phyloP scores from a whole-genome alignment of 768 basidiomycete species.

The Gymnopilus junonius region DNA sequence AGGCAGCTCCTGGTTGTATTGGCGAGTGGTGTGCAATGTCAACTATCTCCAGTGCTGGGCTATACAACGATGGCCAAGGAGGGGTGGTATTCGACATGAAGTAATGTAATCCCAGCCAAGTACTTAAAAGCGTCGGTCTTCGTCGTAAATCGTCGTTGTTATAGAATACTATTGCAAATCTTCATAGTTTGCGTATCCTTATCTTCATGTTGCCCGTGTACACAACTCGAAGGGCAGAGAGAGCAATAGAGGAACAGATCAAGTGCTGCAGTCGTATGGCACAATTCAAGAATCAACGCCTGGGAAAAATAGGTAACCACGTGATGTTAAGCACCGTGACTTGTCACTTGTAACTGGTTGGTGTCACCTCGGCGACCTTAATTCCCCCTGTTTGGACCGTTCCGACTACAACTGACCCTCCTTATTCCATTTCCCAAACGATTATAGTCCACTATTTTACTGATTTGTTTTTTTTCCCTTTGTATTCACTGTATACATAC shows the following conservation, averaged over 20 bases:
- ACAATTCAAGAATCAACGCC: background rate
- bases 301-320: background rate
- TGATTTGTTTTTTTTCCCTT: too few species aligned
- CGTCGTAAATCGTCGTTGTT: background rate
- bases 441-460: too few species aligned
- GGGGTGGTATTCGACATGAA: slow-evolving; percentile 26
- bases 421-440: too few species aligned
- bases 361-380: too few species aligned
- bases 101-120: background rate
- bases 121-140: background rate
- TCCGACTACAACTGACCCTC: too few species aligned
- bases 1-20: slow-evolving; percentile 43
- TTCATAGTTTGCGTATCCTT: background rate
- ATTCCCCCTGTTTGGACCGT: too few species aligned
- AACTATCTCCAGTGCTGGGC: slow-evolving; percentile 52
- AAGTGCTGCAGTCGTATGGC: background rate
- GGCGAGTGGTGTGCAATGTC: slow-evolving; percentile 43
- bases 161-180: background rate
- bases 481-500: too few species aligned
- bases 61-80: slow-evolving; percentile 56
- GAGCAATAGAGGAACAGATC: background rate
- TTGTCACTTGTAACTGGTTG: too few species aligned
- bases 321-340: background rate
- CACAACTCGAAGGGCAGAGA: background rate
- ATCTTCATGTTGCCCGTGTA: background rate